Evolutionary conservation across 1,284 basidiomycete species (phyloP).

Genomic region (Tremellales sp.): DNA sequence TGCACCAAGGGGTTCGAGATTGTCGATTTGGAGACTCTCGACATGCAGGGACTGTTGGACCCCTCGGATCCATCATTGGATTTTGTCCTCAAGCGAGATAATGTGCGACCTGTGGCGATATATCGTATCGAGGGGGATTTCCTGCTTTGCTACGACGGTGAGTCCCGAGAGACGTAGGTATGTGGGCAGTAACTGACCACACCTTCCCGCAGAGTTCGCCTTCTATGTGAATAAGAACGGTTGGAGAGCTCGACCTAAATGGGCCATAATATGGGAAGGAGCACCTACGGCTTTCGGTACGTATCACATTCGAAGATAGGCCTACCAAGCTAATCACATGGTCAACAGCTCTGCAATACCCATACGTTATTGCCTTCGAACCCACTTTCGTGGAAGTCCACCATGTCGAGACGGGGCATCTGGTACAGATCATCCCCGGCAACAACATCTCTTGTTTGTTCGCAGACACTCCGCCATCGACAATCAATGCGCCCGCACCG

Average conservation of each 20-base stretch:
- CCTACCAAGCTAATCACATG: background rate
- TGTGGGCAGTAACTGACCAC: background rate
- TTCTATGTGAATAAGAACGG: slow-evolving; percentile 99
- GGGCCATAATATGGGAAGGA: slow-evolving; percentile 98
- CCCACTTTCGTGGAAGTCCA: slow-evolving; percentile 95
- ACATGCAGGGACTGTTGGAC: slow-evolving; percentile 93
- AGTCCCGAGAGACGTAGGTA: slow-evolving; percentile 30
- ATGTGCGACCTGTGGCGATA: slow-evolving; percentile 89
- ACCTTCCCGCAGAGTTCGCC: slow-evolving; percentile 70
- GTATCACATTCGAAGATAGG: slow-evolving; percentile 33
- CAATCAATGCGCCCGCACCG: slow-evolving; percentile 38
- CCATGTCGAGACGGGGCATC: slow-evolving; percentile 85
- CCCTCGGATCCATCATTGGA: slow-evolving; percentile 87
- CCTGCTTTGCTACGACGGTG: slow-evolving; percentile 94
- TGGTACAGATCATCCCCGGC: slow-evolving; percentile 94
- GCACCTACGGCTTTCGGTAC: slow-evolving; percentile 86
- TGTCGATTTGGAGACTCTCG: slow-evolving; percentile 93
- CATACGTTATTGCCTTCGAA: slow-evolving; percentile 96
- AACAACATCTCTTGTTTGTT: slow-evolving; percentile 84
- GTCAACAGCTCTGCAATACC: slow-evolving; percentile 80
- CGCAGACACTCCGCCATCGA: slow-evolving; percentile 85
- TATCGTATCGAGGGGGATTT: slow-evolving; percentile 97
- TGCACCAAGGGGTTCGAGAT: slow-evolving; percentile 99
- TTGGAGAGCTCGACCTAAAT: slow-evolving; percentile 81
- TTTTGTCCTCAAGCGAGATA: slow-evolving; percentile 87